Evolutionary conservation across 2,329 filamentous ascomycete species (phyloP).

Genomic region (Claviceps sp.): DNA sequence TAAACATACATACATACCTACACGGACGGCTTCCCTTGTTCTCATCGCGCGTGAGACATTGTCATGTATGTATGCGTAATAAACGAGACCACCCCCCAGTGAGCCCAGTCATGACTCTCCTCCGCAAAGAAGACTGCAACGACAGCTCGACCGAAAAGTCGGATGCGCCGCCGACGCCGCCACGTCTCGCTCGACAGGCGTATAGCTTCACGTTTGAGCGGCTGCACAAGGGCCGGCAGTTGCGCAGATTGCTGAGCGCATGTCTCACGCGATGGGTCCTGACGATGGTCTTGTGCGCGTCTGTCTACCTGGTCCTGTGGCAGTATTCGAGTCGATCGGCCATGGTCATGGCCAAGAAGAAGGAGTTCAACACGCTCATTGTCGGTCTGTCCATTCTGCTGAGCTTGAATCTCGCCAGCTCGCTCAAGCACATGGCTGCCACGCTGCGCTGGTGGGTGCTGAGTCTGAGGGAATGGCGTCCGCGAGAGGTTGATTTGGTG

Average conservation of each 20-base stretch:
- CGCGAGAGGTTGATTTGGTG: constrained; percentile 19
- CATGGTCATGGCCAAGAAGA: constrained; percentile 22
- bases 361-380: constrained; percentile 29
- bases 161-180: not conserved
- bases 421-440: constrained; percentile 28
- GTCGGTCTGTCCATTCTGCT: constrained; percentile 29
- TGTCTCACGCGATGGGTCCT: constrained; percentile 15
- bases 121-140: not conserved
- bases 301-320: constrained; percentile 17
- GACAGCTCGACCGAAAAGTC: constrained; percentile 1
- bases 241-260: constrained; percentile 8
- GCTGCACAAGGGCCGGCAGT: constrained; percentile 10
- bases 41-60: too few species aligned
- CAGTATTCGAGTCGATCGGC: constrained; percentile 15
- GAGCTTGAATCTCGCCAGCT: constrained; percentile 27
- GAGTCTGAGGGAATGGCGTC: constrained; percentile 20
- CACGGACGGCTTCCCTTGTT: too few species aligned
- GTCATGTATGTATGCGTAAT: too few species aligned
- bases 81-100: too few species aligned
- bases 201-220: constrained; percentile 11
- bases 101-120: not conserved
- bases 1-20: too few species aligned
- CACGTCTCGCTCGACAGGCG: not conserved
- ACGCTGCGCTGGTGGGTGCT: constrained; percentile 34
- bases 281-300: constrained; percentile 15